These are phyloP conservation scores for Salix viminalis DNA, from an alignment of 345 rosid genomes.

Conservation along the genomic window DNA sequence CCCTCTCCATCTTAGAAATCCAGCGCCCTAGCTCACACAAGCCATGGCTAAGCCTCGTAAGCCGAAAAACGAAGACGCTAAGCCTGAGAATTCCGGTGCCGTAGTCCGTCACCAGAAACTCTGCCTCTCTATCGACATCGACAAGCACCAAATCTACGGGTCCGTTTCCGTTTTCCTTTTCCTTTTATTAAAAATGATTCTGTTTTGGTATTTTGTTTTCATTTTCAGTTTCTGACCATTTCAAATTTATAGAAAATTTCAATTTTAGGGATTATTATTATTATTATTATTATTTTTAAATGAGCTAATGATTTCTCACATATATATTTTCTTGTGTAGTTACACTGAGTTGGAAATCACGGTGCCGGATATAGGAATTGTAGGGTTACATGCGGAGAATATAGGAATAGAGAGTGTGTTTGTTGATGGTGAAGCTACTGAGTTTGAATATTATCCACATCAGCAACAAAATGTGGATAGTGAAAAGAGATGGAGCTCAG, in stretches of 20 bases:
- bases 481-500: conserved; percentile 57
- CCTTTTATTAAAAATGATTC: background rate
- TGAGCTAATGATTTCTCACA: background rate
- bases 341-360: conserved; percentile 85
- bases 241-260: background rate
- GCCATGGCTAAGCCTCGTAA: conserved; percentile 88
- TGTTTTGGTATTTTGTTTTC: background rate
- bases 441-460: conserved; percentile 83
- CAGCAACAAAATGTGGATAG: conserved; percentile 46
- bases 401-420: conserved; percentile 78
- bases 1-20: background rate
- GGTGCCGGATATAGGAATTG: conserved; percentile 91
- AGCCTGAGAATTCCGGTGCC: conserved; percentile 68
- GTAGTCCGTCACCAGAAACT: conserved; percentile 92
- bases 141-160: conserved; percentile 77
- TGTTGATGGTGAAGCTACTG: conserved; percentile 88
- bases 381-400: conserved; percentile 88
- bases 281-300: background rate
- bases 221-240: background rate
- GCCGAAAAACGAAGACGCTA: conserved; percentile 64
- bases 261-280: background rate
- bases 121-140: conserved; percentile 74
- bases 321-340: conserved; percentile 25
- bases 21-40: background rate
- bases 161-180: conserved; percentile 23